Conservation (phyloP, 306 rosid genomes). For the Malus domestica region DNA sequence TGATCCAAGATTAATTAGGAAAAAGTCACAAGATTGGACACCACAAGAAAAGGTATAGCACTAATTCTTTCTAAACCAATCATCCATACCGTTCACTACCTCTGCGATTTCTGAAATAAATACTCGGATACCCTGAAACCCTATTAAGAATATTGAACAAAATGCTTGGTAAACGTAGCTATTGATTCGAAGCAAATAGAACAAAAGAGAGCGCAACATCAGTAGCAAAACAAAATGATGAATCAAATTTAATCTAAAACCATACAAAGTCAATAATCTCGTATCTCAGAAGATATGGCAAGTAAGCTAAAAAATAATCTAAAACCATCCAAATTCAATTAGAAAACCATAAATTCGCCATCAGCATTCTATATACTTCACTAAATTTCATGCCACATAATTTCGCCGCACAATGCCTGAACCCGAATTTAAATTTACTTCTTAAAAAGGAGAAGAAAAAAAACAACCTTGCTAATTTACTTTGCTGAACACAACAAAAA, state of each 20-base stretch:
- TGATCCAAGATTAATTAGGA: too few species aligned
- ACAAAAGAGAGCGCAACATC: neutral
- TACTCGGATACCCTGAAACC: too few species aligned
- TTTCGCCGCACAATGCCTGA: neutral
- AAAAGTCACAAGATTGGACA: too few species aligned
- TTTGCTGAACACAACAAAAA: neutral
- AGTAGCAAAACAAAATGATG: neutral
- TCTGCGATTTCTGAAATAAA: too few species aligned
- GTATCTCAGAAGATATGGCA: neutral
- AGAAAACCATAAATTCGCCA: neutral
- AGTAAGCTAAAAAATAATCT: neutral
- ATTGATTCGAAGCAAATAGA: neutral
- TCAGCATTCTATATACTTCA: neutral
- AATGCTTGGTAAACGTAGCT: constrained; percentile 75
- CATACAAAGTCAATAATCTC: too few species aligned
- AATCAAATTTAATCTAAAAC: too few species aligned
- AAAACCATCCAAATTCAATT: neutral
- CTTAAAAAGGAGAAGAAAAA: neutral
- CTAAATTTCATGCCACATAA: neutral
- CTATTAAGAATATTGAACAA: too few species aligned
- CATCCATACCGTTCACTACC: too few species aligned
- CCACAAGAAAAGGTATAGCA: too few species aligned
- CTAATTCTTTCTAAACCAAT: too few species aligned
- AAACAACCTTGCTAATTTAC: neutral
- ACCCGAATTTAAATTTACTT: neutral